These are phyloP conservation scores for Primulina eburnea DNA, from an alignment of 257 asterid species.

Conservation along the genomic window DNA sequence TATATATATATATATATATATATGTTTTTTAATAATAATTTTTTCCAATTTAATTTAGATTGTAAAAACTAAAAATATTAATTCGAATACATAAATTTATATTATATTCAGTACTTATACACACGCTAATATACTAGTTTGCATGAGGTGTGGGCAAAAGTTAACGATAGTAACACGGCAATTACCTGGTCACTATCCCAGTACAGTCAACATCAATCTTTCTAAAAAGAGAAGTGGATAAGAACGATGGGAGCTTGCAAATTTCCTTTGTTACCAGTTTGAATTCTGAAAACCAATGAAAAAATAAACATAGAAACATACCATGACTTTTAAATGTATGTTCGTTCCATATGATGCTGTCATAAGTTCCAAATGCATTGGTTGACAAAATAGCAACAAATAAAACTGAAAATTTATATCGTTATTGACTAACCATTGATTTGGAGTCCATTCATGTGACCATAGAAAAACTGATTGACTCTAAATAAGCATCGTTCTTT, in stretches of 20 bases:
- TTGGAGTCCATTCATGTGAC: slow-evolving; percentile 86
- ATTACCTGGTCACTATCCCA: slow-evolving; percentile 83
- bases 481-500: slow-evolving; percentile 91
- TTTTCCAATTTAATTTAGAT: no score
- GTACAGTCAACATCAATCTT: slow-evolving; percentile 70
- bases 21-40: no score
- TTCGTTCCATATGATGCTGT: neutral
- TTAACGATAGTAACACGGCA: neutral
- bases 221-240: slow-evolving; percentile 74
- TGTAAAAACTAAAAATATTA: no score
- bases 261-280: slow-evolving; percentile 90
- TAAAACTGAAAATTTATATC: slow-evolving; percentile 18
- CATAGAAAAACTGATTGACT: slow-evolving; percentile 93
- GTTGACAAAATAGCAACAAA: slow-evolving; percentile 21
- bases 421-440: slow-evolving; percentile 60
- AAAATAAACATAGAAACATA: slow-evolving; percentile 6
- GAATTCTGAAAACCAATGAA: slow-evolving; percentile 62
- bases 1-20: no score
- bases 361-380: slow-evolving; percentile 19
- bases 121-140: no score
- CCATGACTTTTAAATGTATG: slow-evolving; percentile 6
- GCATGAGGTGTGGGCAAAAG: slow-evolving; percentile 11
- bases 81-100: no score
- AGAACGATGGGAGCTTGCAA: slow-evolving; percentile 99
- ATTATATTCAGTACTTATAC: no score